A percentile compares a stretch with the other conserved stretches of the same genome.
phyloP scores from a whole-genome alignment of 2,329 filamentous ascomycete genomes.

The Aspergillus thermomutatus region DNA sequence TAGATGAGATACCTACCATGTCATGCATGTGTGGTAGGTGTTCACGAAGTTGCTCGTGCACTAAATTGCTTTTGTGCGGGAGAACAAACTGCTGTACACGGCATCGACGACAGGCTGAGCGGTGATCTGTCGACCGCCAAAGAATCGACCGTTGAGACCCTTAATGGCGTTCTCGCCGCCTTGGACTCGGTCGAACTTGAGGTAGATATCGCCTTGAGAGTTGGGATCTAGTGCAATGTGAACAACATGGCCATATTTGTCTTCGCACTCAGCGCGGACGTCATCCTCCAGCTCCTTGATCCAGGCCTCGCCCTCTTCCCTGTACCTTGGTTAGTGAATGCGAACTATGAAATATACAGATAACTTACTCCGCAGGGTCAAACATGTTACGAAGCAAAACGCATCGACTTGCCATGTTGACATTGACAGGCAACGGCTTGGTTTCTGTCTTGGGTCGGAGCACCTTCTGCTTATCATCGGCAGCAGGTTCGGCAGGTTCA shows the following conservation, averaged over 20 bases:
- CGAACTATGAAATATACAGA: background rate
- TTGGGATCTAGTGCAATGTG: conserved; percentile 94
- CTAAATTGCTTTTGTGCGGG: conserved; percentile 76
- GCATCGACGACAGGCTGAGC: conserved; percentile 96
- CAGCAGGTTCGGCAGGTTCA: conserved; percentile 61
- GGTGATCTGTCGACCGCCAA: conserved; percentile 88
- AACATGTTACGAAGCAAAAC: conserved; percentile 96
- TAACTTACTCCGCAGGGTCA: conserved; percentile 79
- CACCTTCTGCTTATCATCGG: conserved; percentile 67
- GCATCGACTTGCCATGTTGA: conserved; percentile 90
- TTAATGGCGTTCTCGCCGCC: conserved; percentile 97
- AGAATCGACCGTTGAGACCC: conserved; percentile 93
- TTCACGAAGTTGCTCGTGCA: conserved; percentile 18
- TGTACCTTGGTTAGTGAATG: conserved; percentile 44
- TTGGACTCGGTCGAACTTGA: conserved; percentile 95
- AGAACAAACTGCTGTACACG: conserved; percentile 96
- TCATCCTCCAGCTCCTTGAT: conserved; percentile 92
- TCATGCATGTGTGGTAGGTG: conserved; percentile 12
- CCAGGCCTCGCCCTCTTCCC: conserved; percentile 84
- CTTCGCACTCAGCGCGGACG: conserved; percentile 85
- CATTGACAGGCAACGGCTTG: conserved; percentile 76
- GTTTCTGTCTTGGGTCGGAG: conserved; percentile 75
- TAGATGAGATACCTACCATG: conserved; percentile 30
- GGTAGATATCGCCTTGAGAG: conserved; percentile 92
- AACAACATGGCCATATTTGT: conserved; percentile 94